These are phyloP conservation scores for Aspergillus intermedius DNA, from an alignment of 2,329 filamentous ascomycete species.

Conservation along the genomic window DNA sequence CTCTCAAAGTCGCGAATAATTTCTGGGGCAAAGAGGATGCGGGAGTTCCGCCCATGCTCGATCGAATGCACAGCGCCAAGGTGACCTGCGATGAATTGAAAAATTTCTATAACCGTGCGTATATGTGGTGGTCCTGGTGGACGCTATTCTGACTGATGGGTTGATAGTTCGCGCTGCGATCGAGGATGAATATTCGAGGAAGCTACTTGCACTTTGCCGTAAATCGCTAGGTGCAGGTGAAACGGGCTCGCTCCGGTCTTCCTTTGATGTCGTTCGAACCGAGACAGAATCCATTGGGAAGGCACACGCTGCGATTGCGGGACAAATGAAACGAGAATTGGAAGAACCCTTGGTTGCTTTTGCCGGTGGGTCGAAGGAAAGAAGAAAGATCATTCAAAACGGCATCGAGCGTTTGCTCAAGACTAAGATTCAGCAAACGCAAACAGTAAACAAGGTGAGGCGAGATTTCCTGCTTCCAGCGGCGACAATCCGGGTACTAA, in stretches of 20 bases:
- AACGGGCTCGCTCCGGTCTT: slow-evolving; percentile 71
- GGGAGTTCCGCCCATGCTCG: slow-evolving; percentile 81
- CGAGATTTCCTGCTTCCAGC: neutral
- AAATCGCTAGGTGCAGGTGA: slow-evolving; percentile 88
- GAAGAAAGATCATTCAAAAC: slow-evolving; percentile 90
- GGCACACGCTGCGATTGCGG: slow-evolving; percentile 80
- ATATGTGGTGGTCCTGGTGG: neutral
- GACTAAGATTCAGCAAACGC: slow-evolving; percentile 84
- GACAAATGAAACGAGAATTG: slow-evolving; percentile 91
- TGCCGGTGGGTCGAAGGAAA: slow-evolving; percentile 89
- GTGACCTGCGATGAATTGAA: slow-evolving; percentile 90
- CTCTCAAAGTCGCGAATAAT: slow-evolving; percentile 75
- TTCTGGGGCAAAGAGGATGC: slow-evolving; percentile 99
- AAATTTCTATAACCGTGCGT: slow-evolving; percentile 74
- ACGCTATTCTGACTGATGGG: slow-evolving; percentile 5
- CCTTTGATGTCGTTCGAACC: slow-evolving; percentile 77
- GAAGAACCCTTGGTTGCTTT: slow-evolving; percentile 92
- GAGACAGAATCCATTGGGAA: slow-evolving; percentile 94
- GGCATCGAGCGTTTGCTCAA: slow-evolving; percentile 93
- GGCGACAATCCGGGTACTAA: slow-evolving; percentile 7
- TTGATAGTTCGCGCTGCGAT: slow-evolving; percentile 73
- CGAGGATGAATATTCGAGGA: slow-evolving; percentile 93
- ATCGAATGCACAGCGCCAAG: slow-evolving; percentile 92
- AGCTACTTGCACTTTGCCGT: slow-evolving; percentile 74
- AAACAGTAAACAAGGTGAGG: slow-evolving; percentile 79